A percentile compares a stretch with the other conserved stretches of the same genome.
These are phyloP conservation scores for Bretschneidera sinensis DNA, from an alignment of 345 rosid genomes.

Conservation along the genomic window DNA sequence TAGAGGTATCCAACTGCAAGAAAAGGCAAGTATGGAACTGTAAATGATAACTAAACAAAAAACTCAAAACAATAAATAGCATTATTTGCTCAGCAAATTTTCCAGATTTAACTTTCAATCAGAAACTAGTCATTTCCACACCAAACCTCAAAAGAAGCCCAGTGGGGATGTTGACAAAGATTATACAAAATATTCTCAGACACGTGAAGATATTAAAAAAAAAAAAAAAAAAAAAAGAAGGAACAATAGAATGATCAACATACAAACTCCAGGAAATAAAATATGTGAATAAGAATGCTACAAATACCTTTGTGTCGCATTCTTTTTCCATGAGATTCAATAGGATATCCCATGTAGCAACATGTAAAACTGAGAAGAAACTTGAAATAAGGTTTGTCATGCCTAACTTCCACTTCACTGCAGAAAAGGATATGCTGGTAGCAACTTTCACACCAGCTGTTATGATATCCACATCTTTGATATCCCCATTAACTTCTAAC, in stretches of 20 bases:
- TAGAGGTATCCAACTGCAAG: constrained; percentile 32
- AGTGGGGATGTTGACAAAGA: constrained; percentile 53
- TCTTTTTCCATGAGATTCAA: constrained; percentile 60
- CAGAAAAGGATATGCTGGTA: constrained; percentile 38
- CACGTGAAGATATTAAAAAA: constrained; percentile 45
- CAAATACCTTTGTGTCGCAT: constrained; percentile 57
- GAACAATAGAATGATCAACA: constrained; percentile 14
- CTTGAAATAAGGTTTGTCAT: constrained; percentile 68
- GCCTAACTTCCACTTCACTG: constrained; percentile 67
- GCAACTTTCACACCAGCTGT: constrained; percentile 44
- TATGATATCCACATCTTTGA: constrained; percentile 45
- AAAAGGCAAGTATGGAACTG: constrained; percentile 6
- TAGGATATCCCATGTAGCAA: constrained; percentile 61
- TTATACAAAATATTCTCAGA: constrained; percentile 48
- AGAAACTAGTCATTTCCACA: constrained; percentile 28
- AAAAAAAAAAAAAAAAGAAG: constrained; percentile 10
- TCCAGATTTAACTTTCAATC: constrained; percentile 4
- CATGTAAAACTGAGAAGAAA: constrained; percentile 50
- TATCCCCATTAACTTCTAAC: constrained; percentile 59
- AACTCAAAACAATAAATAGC: constrained; percentile 10
- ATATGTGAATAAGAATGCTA: constrained; percentile 3
- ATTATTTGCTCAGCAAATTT: constrained; percentile 7
- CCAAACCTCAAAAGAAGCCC: constrained; percentile 58
- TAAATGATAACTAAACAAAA: constrained; percentile 12
- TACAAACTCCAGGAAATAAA: constrained; percentile 14